Evolutionary conservation across 441 rosid genomes (phyloP).

Genomic region (Iberis amara): DNA sequence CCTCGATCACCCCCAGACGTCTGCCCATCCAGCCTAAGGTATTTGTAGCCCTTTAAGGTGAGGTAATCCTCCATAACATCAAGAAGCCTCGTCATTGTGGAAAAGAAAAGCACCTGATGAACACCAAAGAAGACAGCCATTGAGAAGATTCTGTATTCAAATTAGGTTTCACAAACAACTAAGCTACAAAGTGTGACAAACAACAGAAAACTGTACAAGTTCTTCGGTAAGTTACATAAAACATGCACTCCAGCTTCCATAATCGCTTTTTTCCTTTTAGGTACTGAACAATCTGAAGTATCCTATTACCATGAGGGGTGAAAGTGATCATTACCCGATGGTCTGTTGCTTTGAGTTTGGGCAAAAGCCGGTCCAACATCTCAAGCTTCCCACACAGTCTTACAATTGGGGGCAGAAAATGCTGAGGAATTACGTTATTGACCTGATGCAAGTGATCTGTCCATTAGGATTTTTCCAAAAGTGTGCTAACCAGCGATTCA

Average conservation of each 20-base stretch:
- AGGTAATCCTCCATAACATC: conserved; percentile 93
- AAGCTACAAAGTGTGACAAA: not conserved
- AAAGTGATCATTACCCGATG: conserved; percentile 59
- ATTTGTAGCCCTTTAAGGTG: conserved; percentile 71
- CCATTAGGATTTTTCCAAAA: not conserved
- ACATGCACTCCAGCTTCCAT: too few species aligned
- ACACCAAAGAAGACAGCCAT: conserved; percentile 1
- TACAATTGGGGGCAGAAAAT: conserved; percentile 76
- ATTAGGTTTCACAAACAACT: not conserved
- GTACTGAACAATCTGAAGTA: not conserved
- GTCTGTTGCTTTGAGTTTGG: conserved; percentile 84
- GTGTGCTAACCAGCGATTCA: conserved; percentile 1
- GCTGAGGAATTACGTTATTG: conserved; percentile 60
- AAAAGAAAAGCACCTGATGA: conserved; percentile 53
- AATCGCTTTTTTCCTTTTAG: too few species aligned
- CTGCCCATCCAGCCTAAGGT: conserved; percentile 89
- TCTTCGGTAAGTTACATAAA: too few species aligned
- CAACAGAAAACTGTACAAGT: too few species aligned
- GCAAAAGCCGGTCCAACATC: conserved; percentile 86
- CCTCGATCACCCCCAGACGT: conserved; percentile 97
- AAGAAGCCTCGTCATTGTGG: conserved; percentile 97
- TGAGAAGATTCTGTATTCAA: conserved; percentile 4
- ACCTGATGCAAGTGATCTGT: conserved; percentile 45
- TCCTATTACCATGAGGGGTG: not conserved
- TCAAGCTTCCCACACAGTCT: conserved; percentile 97